phyloP scores from a whole-genome alignment of 805 yeast genomes.

The Ogataea ganodermae region DNA sequence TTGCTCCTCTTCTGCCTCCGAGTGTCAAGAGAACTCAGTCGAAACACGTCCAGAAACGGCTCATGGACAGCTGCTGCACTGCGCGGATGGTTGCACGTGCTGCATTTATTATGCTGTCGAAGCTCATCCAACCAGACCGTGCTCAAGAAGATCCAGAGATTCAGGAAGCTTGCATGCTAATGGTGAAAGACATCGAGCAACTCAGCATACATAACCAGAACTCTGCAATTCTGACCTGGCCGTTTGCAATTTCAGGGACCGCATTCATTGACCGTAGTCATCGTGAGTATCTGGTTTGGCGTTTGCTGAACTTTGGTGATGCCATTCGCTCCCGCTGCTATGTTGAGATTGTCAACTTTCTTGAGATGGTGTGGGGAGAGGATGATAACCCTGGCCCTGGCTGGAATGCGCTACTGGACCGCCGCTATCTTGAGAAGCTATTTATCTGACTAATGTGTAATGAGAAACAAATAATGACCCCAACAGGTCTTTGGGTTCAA shows the following conservation, averaged over 20 bases:
- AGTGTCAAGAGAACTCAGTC: slow-evolving; percentile 15
- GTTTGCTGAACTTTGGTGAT: slow-evolving; percentile 16
- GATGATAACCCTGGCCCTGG: slow-evolving; percentile 10
- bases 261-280: slow-evolving; percentile 10
- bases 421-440: slow-evolving; percentile 3
- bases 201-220: slow-evolving; percentile 17
- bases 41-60: slow-evolving; percentile 18
- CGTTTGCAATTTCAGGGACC: slow-evolving; percentile 19
- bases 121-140: slow-evolving; percentile 16
- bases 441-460: not conserved
- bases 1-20: slow-evolving; percentile 21
- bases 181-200: slow-evolving; percentile 7
- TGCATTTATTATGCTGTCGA: slow-evolving; percentile 14
- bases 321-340: slow-evolving; percentile 12
- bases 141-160: slow-evolving; percentile 10
- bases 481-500: no score
- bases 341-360: slow-evolving; percentile 14
- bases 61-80: slow-evolving; percentile 20
- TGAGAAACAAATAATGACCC: no score
- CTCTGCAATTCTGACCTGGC: slow-evolving; percentile 18
- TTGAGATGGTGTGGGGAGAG: slow-evolving; percentile 18
- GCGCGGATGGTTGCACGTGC: slow-evolving; percentile 19
- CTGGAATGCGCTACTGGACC: slow-evolving; percentile 15
- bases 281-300: slow-evolving; percentile 14
- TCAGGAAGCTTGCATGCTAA: not conserved